Evolutionary conservation across 345 rosid species (phyloP).

Genomic region (Eucalyptus cloeziana): DNA sequence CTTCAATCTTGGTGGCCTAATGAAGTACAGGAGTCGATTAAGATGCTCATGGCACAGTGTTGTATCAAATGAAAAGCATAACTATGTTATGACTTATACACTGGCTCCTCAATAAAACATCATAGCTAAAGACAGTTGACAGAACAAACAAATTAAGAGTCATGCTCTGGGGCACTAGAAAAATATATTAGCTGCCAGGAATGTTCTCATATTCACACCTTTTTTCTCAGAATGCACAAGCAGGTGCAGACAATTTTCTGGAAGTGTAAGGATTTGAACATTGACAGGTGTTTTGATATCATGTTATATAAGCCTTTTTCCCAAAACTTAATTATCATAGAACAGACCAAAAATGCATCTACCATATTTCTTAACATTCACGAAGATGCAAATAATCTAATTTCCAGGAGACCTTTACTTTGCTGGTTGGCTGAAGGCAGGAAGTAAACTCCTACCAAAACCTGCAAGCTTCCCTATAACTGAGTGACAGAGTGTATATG

Average conservation of each 20-base stretch:
- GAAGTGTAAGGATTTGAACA: background rate
- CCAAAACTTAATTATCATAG: background rate
- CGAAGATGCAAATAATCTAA: background rate
- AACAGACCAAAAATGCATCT: background rate
- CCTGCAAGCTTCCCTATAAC: background rate
- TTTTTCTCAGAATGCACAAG: background rate
- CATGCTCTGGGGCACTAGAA: background rate
- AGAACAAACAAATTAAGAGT: background rate
- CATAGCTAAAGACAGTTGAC: background rate
- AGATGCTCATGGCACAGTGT: background rate
- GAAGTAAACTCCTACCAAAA: background rate
- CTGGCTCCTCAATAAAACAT: background rate
- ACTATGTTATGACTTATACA: background rate
- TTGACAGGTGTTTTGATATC: background rate
- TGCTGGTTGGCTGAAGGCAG: background rate
- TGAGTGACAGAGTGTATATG: background rate
- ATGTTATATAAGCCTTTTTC: background rate
- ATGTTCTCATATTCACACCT: background rate
- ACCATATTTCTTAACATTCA: background rate
- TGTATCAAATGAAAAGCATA: background rate
- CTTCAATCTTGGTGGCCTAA: conserved; percentile 67
- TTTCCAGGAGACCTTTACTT: background rate
- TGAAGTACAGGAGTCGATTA: background rate
- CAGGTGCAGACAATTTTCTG: background rate
- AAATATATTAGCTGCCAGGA: background rate